Evolutionary conservation across 1,139 yeast species (phyloP), one percentile per base, ranked within the genome.

Genomic region (Pichia sp.): DNA sequence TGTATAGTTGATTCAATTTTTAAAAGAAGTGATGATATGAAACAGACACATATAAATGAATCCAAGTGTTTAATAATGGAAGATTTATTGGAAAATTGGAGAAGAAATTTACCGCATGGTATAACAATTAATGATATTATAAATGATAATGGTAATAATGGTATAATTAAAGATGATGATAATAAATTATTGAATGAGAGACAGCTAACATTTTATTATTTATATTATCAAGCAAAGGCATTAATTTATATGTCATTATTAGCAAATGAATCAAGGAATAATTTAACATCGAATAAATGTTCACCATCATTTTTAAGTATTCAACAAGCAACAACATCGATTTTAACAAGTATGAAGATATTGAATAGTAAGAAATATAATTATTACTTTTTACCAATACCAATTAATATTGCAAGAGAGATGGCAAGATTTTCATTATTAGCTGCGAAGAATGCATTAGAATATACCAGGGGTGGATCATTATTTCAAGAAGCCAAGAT

Each of bases 391-490:
- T 69, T 84, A 27, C 86, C 96, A 0, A 67, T 88, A 14, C 95
- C 96, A 0, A 63, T 87, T 45, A 87, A 87, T 62, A 72, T 83
- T n/a, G 73, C 90, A 0, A 70, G 95, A 53, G 80, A 84, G 55
- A 80, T 81, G 60, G 81, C 90, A 0, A 72, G 90, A 47, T 76
- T 84, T 56, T 77, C 90, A 0, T 71, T 88, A 19, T 67, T 88
- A 52, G 87, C 87, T 22, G 87, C 95, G 1, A 83, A 83, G 58
- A 91, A 95, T 11, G 80, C 89, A 0, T 72, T 89, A 53, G 96
- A 88, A 58, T 88, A 87, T 64, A 83, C 89, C 3, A 82, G 87
- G 63, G 90, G 93, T 29, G 96, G 96, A 0, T 84, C 93, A 0
- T 69, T 89, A 53, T 81, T 84, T 61, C 85, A 80, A 63, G 88